Evolutionary conservation across 495 filamentous ascomycete species (phyloP).

Genomic region (Penicillium daleae): DNA sequence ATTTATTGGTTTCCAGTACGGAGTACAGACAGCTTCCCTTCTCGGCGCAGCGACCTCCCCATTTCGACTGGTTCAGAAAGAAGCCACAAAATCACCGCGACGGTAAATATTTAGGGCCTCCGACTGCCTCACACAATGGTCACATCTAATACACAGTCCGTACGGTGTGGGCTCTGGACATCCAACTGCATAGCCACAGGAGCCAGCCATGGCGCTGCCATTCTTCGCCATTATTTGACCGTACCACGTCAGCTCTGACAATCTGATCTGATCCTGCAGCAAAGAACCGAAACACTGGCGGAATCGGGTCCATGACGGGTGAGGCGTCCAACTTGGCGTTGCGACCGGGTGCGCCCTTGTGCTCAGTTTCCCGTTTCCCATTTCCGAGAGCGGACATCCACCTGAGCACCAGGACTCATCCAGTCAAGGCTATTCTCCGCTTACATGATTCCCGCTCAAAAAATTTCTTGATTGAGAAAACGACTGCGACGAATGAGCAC

Average conservation of each 20-base stretch:
- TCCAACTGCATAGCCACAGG: conserved; percentile 1
- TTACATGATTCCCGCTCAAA: neutral
- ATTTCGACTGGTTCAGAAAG: neutral
- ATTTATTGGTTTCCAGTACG: neutral
- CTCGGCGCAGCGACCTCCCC: neutral
- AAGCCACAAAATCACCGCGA: neutral
- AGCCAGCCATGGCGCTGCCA: neutral
- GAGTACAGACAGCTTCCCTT: neutral
- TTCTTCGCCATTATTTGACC: neutral
- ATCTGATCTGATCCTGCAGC: neutral
- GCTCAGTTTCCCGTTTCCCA: neutral
- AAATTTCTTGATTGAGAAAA: neutral
- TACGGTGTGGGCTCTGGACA: too few species aligned
- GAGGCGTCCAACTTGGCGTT: neutral
- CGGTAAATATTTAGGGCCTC: neutral
- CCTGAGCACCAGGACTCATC: neutral
- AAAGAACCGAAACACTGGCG: neutral
- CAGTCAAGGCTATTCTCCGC: neutral
- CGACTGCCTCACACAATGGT: neutral
- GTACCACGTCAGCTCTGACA: neutral
- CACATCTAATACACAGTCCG: neutral
- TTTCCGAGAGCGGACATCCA: too few species aligned
- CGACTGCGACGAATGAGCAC: neutral
- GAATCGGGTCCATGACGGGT: neutral
- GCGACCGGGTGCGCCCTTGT: neutral